Conservation (phyloP, 78 protist genomes). For the Dictyostelium intermedium region DNA sequence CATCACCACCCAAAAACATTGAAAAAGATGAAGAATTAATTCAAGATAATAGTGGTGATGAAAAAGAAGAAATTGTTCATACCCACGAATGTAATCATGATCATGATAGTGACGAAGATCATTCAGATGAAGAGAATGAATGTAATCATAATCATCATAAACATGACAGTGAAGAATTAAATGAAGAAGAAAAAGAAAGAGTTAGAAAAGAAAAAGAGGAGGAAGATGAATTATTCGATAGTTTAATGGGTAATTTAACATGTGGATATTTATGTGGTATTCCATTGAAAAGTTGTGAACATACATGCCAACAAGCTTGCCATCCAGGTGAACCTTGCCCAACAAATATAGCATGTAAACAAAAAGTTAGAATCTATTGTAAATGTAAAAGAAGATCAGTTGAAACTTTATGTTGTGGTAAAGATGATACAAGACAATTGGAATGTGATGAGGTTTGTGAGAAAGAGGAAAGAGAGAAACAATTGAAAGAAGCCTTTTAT, state of each 20-base stretch:
- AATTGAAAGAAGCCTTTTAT: slow-evolving; percentile 55
- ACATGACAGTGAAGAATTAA: neutral
- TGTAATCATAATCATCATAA: neutral
- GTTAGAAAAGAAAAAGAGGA: neutral
- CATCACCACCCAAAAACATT: neutral
- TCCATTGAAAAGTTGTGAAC: slow-evolving; percentile 61
- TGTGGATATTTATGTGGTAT: slow-evolving; percentile 69
- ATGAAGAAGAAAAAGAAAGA: neutral
- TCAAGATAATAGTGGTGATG: neutral
- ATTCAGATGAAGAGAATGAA: neutral
- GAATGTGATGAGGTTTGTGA: slow-evolving; percentile 86
- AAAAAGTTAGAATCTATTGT: slow-evolving; percentile 62
- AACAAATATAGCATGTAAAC: slow-evolving; percentile 28
- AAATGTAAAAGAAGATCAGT: slow-evolving; percentile 74
- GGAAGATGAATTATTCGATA: neutral
- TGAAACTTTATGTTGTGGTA: slow-evolving; percentile 56
- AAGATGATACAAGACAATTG: slow-evolving; percentile 54
- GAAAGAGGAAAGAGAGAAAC: slow-evolving; percentile 50
- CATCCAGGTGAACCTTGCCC: slow-evolving; percentile 89
- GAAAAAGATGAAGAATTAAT: neutral
- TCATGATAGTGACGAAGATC: neutral
- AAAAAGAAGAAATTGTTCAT: neutral
- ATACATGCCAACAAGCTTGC: slow-evolving; percentile 65
- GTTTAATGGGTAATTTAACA: neutral
- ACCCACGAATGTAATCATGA: neutral